Evolutionary conservation across 2,329 filamentous ascomycete genomes (phyloP), one percentile per base, ranked within the genome.

Genomic region (Tothia fuscella): DNA sequence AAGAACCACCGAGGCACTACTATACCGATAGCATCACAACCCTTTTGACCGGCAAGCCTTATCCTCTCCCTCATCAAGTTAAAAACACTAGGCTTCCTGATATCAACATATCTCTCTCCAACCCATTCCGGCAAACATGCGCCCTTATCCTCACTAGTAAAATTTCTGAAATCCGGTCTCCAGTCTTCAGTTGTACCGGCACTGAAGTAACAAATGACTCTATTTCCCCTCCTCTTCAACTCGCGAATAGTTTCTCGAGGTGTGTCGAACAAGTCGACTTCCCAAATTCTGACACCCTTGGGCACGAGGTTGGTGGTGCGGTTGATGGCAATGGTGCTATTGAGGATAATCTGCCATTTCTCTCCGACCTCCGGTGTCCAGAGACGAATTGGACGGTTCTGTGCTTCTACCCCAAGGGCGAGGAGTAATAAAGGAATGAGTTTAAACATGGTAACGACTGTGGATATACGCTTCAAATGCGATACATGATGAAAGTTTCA

Each of bases 181-280:
- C 50, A 53, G 14, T 48, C 47, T 32, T 54, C 52, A 4, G 49
- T 47, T 10, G 52, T 51, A 13, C 51, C 52, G 9, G 51, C 52
- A 4, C 43, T 48, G 48, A 54, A 54, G 33, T 54, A 54, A 41
- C 51, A 54, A 12, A 54, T 78, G 42, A 83, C 72, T 46, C 71
- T 76, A 52, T 72, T 72, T 7, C 69, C 71, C 20, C 65, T 51
- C 3, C 24, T 14, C 19, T 36, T 42, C 24, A 42, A 20, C 7
- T 17, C 20, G 4, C 16, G 16, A 12, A 42, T 25, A n/a, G 29
- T 35, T 21, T 20, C 16, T 10, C 19, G 19, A 5, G 39, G 31
- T 25, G 39, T 42, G 20, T 42, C 31, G 29, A 42, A 42, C 12
- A 77, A 62, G 45, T 74, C 66, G 45, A 81, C 76, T 54, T 80